These are phyloP conservation scores for Tagetes patula DNA, from an alignment of 129 eudicot species.

Conservation along the genomic window DNA sequence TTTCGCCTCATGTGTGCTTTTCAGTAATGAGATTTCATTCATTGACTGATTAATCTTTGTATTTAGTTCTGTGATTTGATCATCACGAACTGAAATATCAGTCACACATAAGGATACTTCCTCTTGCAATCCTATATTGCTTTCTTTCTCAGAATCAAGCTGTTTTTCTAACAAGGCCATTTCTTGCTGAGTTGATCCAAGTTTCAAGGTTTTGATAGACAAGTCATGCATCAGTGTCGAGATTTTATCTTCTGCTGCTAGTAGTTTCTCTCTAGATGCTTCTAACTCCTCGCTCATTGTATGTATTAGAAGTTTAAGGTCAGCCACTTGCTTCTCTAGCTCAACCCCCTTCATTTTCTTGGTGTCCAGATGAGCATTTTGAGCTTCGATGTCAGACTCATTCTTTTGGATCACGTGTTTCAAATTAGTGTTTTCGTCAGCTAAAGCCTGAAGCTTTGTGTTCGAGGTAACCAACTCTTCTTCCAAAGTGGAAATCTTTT, in stretches of 20 bases:
- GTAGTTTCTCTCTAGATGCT: conserved; percentile 34
- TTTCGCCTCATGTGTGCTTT: conserved; percentile 40
- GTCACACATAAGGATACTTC: conserved; percentile 28
- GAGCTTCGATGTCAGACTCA: conserved; percentile 26
- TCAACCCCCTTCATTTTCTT: conserved; percentile 46
- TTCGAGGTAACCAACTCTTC: conserved; percentile 41
- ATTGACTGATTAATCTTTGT: conserved; percentile 33
- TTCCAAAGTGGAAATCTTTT: conserved; percentile 42
- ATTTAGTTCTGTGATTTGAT: conserved; percentile 46
- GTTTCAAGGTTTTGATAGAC: conserved; percentile 30
- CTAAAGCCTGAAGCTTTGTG: conserved; percentile 43
- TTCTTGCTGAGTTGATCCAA: conserved; percentile 34
- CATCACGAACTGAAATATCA: conserved; percentile 42
- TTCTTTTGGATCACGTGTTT: conserved; percentile 44
- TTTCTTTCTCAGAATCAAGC: conserved; percentile 46
- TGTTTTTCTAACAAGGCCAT: conserved; percentile 36
- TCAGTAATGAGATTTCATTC: conserved; percentile 39
- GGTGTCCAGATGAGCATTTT: conserved; percentile 35
- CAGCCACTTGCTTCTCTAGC: conserved; percentile 5
- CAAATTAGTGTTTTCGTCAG: conserved; percentile 56
- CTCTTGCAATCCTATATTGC: conserved; percentile 46
- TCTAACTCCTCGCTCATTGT: conserved; percentile 42
- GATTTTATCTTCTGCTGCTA: conserved; percentile 39
- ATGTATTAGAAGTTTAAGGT: conserved; percentile 25
- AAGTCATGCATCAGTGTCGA: conserved; percentile 29